Evolutionary conservation across 257 asterid species (phyloP).

Genomic region (Jasminum sambac): DNA sequence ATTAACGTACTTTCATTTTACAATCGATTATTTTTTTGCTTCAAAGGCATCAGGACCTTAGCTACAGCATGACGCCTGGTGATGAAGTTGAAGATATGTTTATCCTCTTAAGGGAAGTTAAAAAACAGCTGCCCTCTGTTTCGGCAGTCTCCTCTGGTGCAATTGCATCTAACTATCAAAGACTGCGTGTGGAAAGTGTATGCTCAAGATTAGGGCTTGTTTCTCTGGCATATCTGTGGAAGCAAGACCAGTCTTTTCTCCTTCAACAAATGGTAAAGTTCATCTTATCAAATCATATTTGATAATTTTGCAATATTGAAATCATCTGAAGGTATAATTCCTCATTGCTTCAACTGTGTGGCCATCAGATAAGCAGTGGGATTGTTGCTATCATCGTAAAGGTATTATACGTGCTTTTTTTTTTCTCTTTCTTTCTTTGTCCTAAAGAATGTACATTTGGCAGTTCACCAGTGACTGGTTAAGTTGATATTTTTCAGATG

Average conservation of each 20-base stretch:
- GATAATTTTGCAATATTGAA: conserved; percentile 4
- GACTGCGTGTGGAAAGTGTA: conserved; percentile 89
- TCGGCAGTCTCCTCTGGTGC: conserved; percentile 95
- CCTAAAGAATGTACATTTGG: neutral
- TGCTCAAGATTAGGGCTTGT: conserved; percentile 95
- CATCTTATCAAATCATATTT: conserved; percentile 14
- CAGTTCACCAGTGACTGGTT: neutral
- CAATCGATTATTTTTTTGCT: conserved; percentile 28
- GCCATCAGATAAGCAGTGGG: conserved; percentile 65
- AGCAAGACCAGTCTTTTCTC: conserved; percentile 83
- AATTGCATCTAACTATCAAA: conserved; percentile 95
- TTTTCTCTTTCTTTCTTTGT: neutral
- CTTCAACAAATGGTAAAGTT: conserved; percentile 77
- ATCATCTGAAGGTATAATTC: conserved; percentile 17
- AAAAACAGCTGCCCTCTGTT: conserved; percentile 74
- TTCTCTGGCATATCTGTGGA: conserved; percentile 93
- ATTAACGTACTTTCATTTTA: conserved; percentile 12
- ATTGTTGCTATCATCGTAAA: conserved; percentile 83
- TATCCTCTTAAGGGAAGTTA: conserved; percentile 77
- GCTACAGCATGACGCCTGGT: conserved; percentile 83
- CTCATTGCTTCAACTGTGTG: conserved; percentile 21
- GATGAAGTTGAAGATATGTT: conserved; percentile 99
- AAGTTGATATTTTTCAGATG: neutral
- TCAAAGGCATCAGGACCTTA: conserved; percentile 73
- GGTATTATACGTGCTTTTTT: conserved; percentile 42